Evolutionary conservation across 352 stramenopile species (phyloP).

Genomic region (Pythium inflatum): DNA sequence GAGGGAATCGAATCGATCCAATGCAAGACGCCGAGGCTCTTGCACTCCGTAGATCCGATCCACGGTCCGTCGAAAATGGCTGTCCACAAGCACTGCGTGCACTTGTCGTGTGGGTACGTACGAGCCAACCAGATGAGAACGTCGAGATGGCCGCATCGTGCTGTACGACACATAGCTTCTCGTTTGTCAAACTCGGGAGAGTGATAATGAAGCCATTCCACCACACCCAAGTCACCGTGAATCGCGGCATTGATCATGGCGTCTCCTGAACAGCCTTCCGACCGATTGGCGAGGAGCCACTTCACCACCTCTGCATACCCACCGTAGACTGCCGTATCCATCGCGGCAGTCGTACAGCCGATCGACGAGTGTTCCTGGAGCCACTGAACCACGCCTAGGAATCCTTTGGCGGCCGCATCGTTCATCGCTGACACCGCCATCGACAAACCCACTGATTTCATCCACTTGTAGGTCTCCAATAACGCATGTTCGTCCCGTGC

Average conservation of each 20-base stretch:
- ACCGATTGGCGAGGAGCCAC: slow-evolving; percentile 7
- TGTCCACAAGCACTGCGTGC: not conserved
- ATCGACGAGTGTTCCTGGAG: not conserved
- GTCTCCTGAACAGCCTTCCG: not conserved
- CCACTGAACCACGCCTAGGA: slow-evolving; percentile 21
- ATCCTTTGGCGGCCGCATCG: no score
- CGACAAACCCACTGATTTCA: no score
- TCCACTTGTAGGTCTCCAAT: no score
- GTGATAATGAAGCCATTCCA: slow-evolving; percentile 21
- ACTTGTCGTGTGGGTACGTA: not conserved
- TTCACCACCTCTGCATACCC: slow-evolving; percentile 10
- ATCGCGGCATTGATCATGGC: not conserved
- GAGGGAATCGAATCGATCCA: slow-evolving; percentile 7
- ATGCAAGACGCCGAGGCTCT: not conserved
- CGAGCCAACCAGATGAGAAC: slow-evolving; percentile 3
- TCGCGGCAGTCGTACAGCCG: not conserved
- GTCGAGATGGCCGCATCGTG: slow-evolving; percentile 6
- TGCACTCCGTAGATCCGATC: not conserved
- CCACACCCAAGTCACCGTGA: slow-evolving; percentile 19
- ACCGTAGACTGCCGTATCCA: slow-evolving; percentile 9
- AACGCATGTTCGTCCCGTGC: no score
- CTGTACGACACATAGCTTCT: not conserved
- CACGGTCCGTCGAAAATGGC: not conserved
- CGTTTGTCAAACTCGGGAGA: not conserved
- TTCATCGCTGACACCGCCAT: no score